These are phyloP conservation scores for Kandelia obovata DNA, from an alignment of 345 rosid species.

Conservation along the genomic window DNA sequence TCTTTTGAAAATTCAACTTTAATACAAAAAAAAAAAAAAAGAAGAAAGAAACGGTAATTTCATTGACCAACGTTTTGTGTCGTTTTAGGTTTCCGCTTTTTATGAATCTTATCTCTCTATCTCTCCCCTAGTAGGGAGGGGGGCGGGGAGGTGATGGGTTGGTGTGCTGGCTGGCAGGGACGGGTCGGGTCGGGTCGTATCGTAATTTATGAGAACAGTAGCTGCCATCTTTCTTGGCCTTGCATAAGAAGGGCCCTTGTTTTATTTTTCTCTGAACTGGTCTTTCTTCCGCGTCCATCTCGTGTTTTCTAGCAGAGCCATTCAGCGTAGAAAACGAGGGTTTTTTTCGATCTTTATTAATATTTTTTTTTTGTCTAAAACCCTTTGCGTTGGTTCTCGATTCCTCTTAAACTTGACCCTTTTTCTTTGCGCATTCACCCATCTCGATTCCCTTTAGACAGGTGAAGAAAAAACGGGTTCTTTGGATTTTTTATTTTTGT, in stretches of 20 bases:
- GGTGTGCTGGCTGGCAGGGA: no score
- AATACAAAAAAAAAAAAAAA: no score
- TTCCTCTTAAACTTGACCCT: background rate
- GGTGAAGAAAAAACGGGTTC: no score
- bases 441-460: no score
- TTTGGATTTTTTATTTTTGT: background rate
- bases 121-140: background rate
- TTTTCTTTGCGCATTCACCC: no score
- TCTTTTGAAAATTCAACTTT: slow-evolving; percentile 3
- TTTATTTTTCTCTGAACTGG: background rate
- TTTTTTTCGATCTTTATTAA: background rate
- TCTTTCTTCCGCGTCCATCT: slow-evolving; percentile 18
- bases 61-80: background rate
- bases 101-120: background rate
- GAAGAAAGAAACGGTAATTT: no score
- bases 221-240: background rate
- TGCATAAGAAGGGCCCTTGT: background rate
- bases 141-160: no score
- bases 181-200: no score
- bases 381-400: background rate
- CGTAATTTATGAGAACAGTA: background rate
- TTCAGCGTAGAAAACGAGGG: background rate
- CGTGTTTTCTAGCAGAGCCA: slow-evolving; percentile 13
- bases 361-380: background rate
- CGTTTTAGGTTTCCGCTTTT: background rate